Base-by-base conservation (phyloP, 2,329 filamentous ascomycete genomes). In the Cladophialophora exuberans region DNA sequence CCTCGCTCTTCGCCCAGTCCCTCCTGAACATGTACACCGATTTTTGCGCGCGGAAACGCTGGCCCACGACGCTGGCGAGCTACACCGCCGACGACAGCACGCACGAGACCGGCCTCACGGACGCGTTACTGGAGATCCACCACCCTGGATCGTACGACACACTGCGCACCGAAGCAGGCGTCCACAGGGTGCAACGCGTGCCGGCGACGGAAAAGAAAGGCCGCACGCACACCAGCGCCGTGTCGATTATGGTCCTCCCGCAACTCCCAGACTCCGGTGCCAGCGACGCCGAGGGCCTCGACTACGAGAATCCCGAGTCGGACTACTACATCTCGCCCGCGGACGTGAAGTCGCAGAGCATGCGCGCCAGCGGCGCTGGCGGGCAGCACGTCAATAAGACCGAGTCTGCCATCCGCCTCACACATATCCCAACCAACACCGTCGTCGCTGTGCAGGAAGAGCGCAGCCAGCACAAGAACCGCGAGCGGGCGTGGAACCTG, bases 361-460 rank as follows among this genome's bases (percentile, higher is more conserved):
- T 97, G 92, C 83, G 92, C 13, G 91, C 94, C 0, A 80, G 90
- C 41, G 94, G 94, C 56, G 93, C 94, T 0, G 94, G 94, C 26
- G 94, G 94, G 1, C 94, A 99, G 76, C 94, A 99, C 73, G 94
- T 99, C 69, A 99, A 99, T 76, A 97, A 93, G 71, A 99, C 94
- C 0, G 94, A 99, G 75, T 96, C 90, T 25, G 94, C 94, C 3
- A 89, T 99, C 58, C 87, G 94, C 7, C 79, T 99, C 66, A 97
- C 92, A 1, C 94, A 99, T 75, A 73, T 88, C 5, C 94, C 94
- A 2, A 96, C 91, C 1, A 89, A 88, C 39, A 94, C 86, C 0
- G 84, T 89, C 1, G 92, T 97, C 11, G 87, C 86, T 10, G 96
- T 97, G 81, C 94, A 99, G 72, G 94, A 99, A 70, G 87, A 86